These are phyloP conservation scores for Arthrobotrys sinensis DNA, from an alignment of 2,329 filamentous ascomycete species.

Conservation along the genomic window DNA sequence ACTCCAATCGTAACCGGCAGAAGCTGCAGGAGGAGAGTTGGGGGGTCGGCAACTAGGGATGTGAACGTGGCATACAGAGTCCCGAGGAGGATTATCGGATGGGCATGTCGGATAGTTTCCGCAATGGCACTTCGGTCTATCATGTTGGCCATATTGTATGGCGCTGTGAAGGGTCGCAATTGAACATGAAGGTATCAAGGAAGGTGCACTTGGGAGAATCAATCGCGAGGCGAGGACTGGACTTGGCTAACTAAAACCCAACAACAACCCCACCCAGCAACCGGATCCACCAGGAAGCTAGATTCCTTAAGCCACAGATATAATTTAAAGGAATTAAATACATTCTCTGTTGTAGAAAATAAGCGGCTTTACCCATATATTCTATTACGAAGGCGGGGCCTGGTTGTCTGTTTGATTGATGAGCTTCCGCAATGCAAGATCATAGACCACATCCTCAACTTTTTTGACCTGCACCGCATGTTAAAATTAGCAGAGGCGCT, in stretches of 20 bases:
- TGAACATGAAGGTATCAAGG: constrained; percentile 6
- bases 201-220: constrained; percentile 48
- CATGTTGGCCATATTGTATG: constrained; percentile 65
- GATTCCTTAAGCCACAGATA: neutral
- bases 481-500: neutral
- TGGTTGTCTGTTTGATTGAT: constrained; percentile 70
- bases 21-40: constrained; percentile 74
- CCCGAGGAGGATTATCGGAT: constrained; percentile 78
- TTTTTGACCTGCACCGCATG: constrained; percentile 80
- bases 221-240: constrained; percentile 5
- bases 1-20: constrained; percentile 76
- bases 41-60: constrained; percentile 79
- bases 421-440: constrained; percentile 87
- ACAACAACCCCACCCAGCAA: constrained; percentile 12
- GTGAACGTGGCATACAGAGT: constrained; percentile 77
- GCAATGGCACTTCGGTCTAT: constrained; percentile 70
- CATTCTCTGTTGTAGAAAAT: neutral
- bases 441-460: constrained; percentile 97
- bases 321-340: neutral
- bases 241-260: constrained; percentile 24
- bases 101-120: constrained; percentile 75
- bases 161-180: constrained; percentile 7
- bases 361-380: neutral
- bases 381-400: constrained; percentile 59
- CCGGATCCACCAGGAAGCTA: neutral